Conservation (phyloP, 2,329 filamentous ascomycete species). For the Elsinoe arachidis region DNA sequence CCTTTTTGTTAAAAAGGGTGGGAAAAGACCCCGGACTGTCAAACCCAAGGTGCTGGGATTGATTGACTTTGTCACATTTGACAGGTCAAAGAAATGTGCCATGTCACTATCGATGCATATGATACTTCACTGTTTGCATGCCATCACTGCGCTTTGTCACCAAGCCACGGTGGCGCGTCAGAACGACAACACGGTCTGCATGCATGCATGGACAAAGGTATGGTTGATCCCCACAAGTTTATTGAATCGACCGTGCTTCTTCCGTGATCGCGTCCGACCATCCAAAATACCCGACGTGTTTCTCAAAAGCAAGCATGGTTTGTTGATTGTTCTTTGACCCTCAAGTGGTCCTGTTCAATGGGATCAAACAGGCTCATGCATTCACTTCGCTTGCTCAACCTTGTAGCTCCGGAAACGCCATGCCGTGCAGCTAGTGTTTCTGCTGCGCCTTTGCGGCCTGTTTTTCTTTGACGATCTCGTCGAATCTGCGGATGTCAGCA, state of each 20-base stretch:
- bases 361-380: conserved; percentile 8
- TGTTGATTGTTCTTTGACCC: background rate
- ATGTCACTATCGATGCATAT: background rate
- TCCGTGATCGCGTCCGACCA: background rate
- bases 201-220: background rate
- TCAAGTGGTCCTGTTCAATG: background rate
- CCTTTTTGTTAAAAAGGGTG: background rate
- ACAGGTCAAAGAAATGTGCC: background rate
- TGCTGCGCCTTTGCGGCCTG: conserved; percentile 30
- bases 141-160: background rate
- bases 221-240: conserved; percentile 4
- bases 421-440: conserved; percentile 27
- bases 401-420: background rate
- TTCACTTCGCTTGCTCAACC: conserved; percentile 5
- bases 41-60: background rate
- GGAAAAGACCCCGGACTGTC: background rate
- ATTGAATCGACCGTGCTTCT: conserved; percentile 1
- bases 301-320: conserved; percentile 11
- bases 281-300: conserved; percentile 8
- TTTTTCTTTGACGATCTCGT: conserved; percentile 35
- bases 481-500: conserved; percentile 26
- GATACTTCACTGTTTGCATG: background rate
- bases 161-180: background rate
- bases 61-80: background rate
- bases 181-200: background rate